Base-by-base conservation (phyloP, 805 yeast species). In the Wickerhamomyces subpelliculosus region DNA sequence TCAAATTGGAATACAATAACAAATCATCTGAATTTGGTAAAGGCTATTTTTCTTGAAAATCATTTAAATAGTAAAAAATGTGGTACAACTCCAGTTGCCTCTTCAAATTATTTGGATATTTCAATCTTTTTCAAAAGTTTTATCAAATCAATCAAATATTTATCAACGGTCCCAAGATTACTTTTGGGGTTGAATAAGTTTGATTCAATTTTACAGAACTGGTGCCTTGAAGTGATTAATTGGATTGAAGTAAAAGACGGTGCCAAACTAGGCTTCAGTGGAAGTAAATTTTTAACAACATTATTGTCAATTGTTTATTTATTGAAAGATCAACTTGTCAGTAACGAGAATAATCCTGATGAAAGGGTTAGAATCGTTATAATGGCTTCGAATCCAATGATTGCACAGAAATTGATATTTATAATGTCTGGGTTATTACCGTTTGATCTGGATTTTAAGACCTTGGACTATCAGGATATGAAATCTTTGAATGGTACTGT, bases 301-400 rank as follows among this genome's bases (percentile, higher is more conserved):
- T 24, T 54, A 16, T 26, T 54, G 3, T 44, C 57, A 1, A 27
- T 46, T 19, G 45, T 52, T 7, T 43, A 43, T 26, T 34, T 33
- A 2, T 13, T 43, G 5, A 54, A 43, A 29, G 3, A 29, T 2
- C 45, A 48, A 19, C 25, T 52, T 16, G 42, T 49, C 2, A 20
- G 38, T 21, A 29, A 40, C 4, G 9, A 34, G 19, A 35, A 35
- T 12, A 16, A 32, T 9, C 23, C 22, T 2, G 45, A 41, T 18
- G 68, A 64, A 30, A 54, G 66, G n/a, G 62, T 72, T 8, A 61
- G 81, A 32, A 62, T 77, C 1, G 75, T 75, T 1, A 62, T 77
- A 4, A 67, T 75, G 71, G 75, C 83, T 0, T 72, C 78, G 13
- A 77, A 77, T 48, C 74, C 78, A 26, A 70, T 70, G 8, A 78